Percentiles rank a stretch among this genome's conserved stretches.
Conservation (phyloP, 2,329 filamentous ascomycete species). For the Neocucurbitaria cava region DNA sequence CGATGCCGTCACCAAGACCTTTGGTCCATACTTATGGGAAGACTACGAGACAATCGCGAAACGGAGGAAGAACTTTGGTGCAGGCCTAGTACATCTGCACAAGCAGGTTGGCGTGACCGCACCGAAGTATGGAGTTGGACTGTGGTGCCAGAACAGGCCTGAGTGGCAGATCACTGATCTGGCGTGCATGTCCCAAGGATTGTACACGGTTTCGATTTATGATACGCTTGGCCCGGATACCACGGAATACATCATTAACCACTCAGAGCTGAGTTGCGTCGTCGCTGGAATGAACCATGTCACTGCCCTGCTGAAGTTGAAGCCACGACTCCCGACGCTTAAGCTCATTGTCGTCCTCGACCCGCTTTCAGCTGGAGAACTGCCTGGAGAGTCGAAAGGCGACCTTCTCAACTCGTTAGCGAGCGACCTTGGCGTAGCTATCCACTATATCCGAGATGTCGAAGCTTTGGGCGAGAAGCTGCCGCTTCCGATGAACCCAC, state of each 20-base stretch:
- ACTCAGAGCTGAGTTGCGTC: constrained; percentile 77
- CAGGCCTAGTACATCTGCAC: constrained; percentile 83
- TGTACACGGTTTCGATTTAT: constrained; percentile 93
- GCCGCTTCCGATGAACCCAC: constrained; percentile 73
- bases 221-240: constrained; percentile 92
- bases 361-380: constrained; percentile 79
- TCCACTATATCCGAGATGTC: constrained; percentile 81
- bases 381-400: constrained; percentile 77
- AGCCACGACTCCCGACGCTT: constrained; percentile 75
- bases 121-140: constrained; percentile 73
- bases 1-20: constrained; percentile 75
- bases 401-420: constrained; percentile 79
- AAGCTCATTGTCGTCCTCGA: constrained; percentile 92
- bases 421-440: constrained; percentile 73
- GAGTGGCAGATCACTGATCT: constrained; percentile 93
- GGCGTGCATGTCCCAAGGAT: constrained; percentile 82
- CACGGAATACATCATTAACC: constrained; percentile 95
- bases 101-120: constrained; percentile 71
- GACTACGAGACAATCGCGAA: constrained; percentile 80
- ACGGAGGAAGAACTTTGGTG: constrained; percentile 83
- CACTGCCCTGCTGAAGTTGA: constrained; percentile 79
- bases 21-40: constrained; percentile 81
- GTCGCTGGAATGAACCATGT: constrained; percentile 83
- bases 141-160: constrained; percentile 87
- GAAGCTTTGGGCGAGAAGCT: constrained; percentile 79